These are phyloP conservation scores for Solanum gracilifrons DNA, from an alignment of 257 asterid genomes.

Conservation along the genomic window DNA sequence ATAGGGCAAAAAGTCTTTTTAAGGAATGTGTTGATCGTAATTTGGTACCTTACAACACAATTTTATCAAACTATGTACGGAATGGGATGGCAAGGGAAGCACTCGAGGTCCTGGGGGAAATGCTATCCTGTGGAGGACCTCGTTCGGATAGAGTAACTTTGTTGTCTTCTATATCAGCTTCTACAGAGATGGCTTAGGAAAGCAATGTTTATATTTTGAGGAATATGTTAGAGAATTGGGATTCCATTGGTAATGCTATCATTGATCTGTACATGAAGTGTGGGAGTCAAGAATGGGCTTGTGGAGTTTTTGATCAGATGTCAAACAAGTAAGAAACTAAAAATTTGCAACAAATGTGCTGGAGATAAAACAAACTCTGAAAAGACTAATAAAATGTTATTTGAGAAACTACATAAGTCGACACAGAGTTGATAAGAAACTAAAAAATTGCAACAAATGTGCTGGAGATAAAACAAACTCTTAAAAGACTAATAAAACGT, in stretches of 20 bases:
- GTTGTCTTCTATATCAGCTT: slow-evolving; percentile 33
- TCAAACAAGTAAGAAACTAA: slow-evolving; percentile 8
- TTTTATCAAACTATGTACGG: slow-evolving; percentile 41
- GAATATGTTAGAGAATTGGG: slow-evolving; percentile 28
- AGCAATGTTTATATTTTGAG: slow-evolving; percentile 33
- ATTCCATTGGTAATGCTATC: slow-evolving; percentile 33
- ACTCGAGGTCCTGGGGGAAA: slow-evolving; percentile 20
- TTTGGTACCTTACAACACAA: slow-evolving; percentile 35
- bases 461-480: no score
- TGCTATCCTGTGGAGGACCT: slow-evolving; percentile 17
- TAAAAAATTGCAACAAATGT: no score
- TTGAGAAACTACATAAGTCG: no score
- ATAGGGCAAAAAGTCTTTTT: slow-evolving; percentile 32
- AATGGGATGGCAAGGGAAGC: slow-evolving; percentile 30
- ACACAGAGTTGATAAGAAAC: no score
- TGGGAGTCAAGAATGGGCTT: slow-evolving; percentile 28
- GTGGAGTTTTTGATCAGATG: slow-evolving; percentile 31
- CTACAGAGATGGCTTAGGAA: slow-evolving; percentile 34
- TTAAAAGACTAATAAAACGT: no score
- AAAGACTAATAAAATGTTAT: no score
- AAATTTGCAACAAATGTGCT: no score
- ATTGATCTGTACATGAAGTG: slow-evolving; percentile 44
- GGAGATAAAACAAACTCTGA: no score
- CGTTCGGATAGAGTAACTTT: slow-evolving; percentile 43
- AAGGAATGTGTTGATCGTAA: slow-evolving; percentile 23